phyloP scores from a whole-genome alignment of 331 rosid species.

The Malus hybrid region DNA sequence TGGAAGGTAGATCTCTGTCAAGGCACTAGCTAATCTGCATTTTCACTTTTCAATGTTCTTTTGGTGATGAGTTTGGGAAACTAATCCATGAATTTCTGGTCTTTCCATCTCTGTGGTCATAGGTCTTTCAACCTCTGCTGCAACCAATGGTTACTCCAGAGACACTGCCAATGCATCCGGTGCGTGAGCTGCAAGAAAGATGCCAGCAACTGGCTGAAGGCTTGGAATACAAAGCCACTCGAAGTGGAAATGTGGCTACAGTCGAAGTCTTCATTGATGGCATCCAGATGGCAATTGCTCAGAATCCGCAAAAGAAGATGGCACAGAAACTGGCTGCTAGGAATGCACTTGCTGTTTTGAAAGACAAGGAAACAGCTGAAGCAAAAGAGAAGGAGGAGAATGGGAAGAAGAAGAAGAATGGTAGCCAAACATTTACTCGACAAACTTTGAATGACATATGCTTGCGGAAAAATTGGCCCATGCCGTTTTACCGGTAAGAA shows the following conservation, averaged over 20 bases:
- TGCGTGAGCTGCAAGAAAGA: slow-evolving; percentile 96
- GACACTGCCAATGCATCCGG: slow-evolving; percentile 99
- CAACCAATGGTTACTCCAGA: slow-evolving; percentile 98
- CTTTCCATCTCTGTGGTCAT: not conserved
- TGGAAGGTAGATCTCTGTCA: slow-evolving; percentile 56
- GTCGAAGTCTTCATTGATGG: slow-evolving; percentile 98
- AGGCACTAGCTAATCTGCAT: not conserved
- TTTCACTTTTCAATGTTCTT: not conserved
- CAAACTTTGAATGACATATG: slow-evolving; percentile 93
- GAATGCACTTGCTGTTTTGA: slow-evolving; percentile 83
- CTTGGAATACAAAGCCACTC: slow-evolving; percentile 81
- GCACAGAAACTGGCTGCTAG: slow-evolving; percentile 99
- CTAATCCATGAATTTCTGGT: slow-evolving; percentile 4
- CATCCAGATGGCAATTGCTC: slow-evolving; percentile 77
- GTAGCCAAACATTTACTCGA: slow-evolving; percentile 83
- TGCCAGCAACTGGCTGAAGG: slow-evolving; percentile 99
- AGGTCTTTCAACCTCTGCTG: slow-evolving; percentile 92
- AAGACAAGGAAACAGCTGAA: slow-evolving; percentile 69
- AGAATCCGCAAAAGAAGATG: slow-evolving; percentile 98
- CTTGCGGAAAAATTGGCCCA: slow-evolving; percentile 91
- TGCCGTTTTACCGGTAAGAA: slow-evolving; percentile 79
- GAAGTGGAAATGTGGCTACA: slow-evolving; percentile 83
- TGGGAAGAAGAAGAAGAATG: slow-evolving; percentile 65
- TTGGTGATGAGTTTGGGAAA: slow-evolving; percentile 4
- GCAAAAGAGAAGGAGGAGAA: slow-evolving; percentile 59